Base-by-base conservation (phyloP, 805 yeast species). In the Millerago galiae region DNA sequence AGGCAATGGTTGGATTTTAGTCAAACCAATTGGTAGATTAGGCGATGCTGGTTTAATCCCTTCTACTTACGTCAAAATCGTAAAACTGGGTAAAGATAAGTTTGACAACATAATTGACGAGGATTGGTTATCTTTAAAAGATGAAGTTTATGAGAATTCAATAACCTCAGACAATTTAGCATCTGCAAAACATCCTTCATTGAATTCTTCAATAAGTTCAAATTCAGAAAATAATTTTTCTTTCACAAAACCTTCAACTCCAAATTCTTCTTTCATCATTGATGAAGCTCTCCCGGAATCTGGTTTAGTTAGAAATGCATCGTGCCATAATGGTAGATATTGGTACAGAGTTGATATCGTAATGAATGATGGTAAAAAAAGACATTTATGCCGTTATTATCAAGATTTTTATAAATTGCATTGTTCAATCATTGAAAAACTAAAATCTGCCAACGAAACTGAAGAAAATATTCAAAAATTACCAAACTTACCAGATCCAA, bases 1-100 rank as follows among this genome's bases (percentile, higher is more conserved):
- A 34, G 71, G 71, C 1, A 69, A 71, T 50, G 83, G 81, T 2
- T 75, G 81, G 79, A 56, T 77, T 2, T 55, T 75, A 34, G 83
- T 75, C 8, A 75, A 76, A 54, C 71, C 75, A n/a, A 67, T 77
- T 28, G 75, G 73, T 34, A 63, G 68, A 44, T 44, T 74, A 26
- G 56, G 63, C 5, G 57, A 54, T 4, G 70, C 74, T 1, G 82
- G 82, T 1, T 58, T 77, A 43, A 67, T 77, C 2, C 82, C 82
- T 1, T 71, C 75, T 2, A 61, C 67, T 29, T 72, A 71, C 50
- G 73, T 68, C 17, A 71, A 66, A 38, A 70, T 71, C 21, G 74
- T 72, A n/a, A 62, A 65, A 18, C 46, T 56, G 26, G 61, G 64
- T 43, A 73, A 72, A n/a, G 45, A 43, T 15, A 40, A 32, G 2